Evolutionary conservation across 2,329 filamentous ascomycete species (phyloP), one percentile per base, ranked within the genome.

Genomic region (Periconia sp.): DNA sequence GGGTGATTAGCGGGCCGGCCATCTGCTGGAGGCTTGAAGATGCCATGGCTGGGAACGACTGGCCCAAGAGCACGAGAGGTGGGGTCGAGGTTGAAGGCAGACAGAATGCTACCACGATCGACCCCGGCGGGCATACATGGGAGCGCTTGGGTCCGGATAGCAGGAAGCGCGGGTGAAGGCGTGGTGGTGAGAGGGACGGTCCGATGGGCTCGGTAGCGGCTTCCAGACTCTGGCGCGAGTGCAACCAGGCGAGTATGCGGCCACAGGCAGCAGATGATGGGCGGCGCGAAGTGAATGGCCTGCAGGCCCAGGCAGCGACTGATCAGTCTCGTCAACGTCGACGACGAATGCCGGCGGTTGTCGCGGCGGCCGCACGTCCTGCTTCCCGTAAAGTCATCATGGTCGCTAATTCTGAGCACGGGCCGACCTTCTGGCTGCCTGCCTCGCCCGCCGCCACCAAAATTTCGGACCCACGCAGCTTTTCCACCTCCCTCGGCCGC

Each of bases 1-100:
- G 69, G 37, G 71, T 70, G 36, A 69, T 66, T 16, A 78, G 65
- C 24, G 47, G 37, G n/a, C 43, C 47, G 15, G 64, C 63, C 55
- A 70, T 65, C 49, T 69, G 66, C 53, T 78, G 73, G 26, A 77
- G 65, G 40, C 65, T 69, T 22, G 62, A 56, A 25, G 66, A 56
- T 24, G 64, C 59, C 65, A 68, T 69, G 40, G 43, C n/a, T 23
- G 41, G 33, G 36, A 30, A 40, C 40, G 35, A 36, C 40, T 36
- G 38, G 18, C n/a, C 40, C 24, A 40, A 25, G 36, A 38, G 24
- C n/a, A 11, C 22, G 30, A 17, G 10, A 15, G 28, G 32, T 13
- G 34, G 39, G 36, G 36, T 18, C 16, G 25, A 29, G 15, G 28
- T 23, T 10, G 33, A 21, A 21, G 5, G 40, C 19, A 29, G 39